A percentile compares a stretch with the other conserved stretches of the same genome.
Evolutionary conservation across 306 rosid species (phyloP).

Genomic region (Fragaria iinumae): DNA sequence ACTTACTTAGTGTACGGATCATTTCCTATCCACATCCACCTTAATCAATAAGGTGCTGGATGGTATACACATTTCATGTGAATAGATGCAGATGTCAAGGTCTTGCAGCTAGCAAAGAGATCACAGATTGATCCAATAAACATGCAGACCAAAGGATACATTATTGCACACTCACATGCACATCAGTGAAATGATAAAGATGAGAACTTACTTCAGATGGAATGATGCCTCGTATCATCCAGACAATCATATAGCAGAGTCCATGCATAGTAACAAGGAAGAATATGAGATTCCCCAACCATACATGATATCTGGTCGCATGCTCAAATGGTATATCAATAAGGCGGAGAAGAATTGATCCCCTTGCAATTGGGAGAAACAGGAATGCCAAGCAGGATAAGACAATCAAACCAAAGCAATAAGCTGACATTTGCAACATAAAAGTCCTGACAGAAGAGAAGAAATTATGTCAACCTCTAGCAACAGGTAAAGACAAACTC

Average conservation of each 20-base stretch:
- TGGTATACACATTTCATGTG: neutral
- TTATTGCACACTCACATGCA: neutral
- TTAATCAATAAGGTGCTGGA: neutral
- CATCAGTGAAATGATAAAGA: neutral
- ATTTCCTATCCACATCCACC: neutral
- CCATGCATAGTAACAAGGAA: conserved; percentile 57
- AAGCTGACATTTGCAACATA: conserved; percentile 38
- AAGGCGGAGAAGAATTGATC: conserved; percentile 65
- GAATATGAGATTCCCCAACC: conserved; percentile 71
- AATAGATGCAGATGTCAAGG: neutral
- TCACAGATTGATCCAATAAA: neutral
- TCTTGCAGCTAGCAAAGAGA: neutral
- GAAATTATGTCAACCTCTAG: neutral
- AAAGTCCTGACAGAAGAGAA: neutral
- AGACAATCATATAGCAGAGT: conserved; percentile 38
- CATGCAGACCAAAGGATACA: neutral
- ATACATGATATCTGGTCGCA: conserved; percentile 64
- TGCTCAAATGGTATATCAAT: conserved; percentile 69
- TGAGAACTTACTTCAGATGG: conserved; percentile 45
- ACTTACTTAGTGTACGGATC: neutral
- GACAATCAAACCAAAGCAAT: conserved; percentile 45
- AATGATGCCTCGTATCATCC: conserved; percentile 49
- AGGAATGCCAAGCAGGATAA: conserved; percentile 50
- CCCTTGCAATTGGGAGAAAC: conserved; percentile 64
- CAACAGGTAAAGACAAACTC: neutral